Conservation (phyloP, 352 stramenopile species). For the Ophiocytium majus region DNA sequence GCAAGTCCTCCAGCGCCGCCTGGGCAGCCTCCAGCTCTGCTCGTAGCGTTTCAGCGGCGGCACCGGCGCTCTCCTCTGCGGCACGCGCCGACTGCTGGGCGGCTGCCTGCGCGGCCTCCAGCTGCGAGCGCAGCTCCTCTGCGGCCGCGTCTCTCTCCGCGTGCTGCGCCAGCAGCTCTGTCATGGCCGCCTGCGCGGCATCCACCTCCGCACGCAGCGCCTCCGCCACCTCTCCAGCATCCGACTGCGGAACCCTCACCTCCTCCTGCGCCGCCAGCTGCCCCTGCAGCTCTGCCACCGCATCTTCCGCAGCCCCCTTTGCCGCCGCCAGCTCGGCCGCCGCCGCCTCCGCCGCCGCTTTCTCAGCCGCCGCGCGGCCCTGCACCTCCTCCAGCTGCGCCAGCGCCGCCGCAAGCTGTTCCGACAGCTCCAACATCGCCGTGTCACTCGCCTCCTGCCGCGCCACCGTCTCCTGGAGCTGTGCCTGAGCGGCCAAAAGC, state of each 20-base stretch:
- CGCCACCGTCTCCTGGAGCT: background rate
- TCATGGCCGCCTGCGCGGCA: conserved; percentile 11
- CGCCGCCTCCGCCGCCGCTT: background rate
- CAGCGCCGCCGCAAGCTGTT: background rate
- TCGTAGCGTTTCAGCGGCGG: background rate
- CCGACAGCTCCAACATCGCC: background rate
- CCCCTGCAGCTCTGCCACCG: conserved; percentile 10
- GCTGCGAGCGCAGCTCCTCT: background rate
- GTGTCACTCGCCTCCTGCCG: too few relatives aligned
- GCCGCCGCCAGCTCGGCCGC: background rate
- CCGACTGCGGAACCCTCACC: background rate
- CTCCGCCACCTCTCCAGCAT: conserved; percentile 26
- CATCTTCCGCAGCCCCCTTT: background rate
- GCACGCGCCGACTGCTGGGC: too few relatives aligned
- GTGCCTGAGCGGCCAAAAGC: background rate
- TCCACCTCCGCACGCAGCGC: conserved; percentile 27
- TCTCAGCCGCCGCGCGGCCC: background rate
- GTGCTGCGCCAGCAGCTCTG: background rate
- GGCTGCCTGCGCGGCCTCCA: background rate
- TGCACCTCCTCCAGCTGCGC: background rate
- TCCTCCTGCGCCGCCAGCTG: background rate
- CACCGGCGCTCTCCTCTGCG: background rate
- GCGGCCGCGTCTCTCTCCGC: background rate
- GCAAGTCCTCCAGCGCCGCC: background rate
- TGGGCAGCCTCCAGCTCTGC: background rate